Evolutionary conservation across 768 basidiomycete genomes (phyloP), one percentile per base, ranked within the genome.

Genomic region (Boletus tylopilopsis): DNA sequence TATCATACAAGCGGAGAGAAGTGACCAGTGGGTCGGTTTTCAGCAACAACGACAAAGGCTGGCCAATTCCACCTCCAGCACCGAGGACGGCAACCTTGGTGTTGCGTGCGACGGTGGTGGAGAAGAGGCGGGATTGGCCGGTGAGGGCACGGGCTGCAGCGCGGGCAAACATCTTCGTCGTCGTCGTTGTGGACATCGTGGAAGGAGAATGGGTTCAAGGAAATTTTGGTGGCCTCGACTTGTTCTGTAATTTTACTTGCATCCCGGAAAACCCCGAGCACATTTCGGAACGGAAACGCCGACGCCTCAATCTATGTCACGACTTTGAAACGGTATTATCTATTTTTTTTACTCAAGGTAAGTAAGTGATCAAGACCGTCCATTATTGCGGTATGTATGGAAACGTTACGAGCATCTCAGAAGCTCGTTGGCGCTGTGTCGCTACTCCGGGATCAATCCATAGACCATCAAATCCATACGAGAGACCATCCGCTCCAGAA

Each of bases 31-130:
- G 92, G 77, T 99, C 89, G 58, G 75, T 81, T 79, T 98, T 97
- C 69, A 97, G 84, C 49, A 64, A 48, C 55, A 98, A 75, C 41
- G 93, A 95, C 62, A 97, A 76, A 65, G 95, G 94, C 72, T 98
- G 95, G 69, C 95, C 95, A 70, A 98, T 98, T 71, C 95, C 95
- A 79, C 95, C 95, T 63, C 92, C 95, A 54, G 96, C 96, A 62
- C 95, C 95, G 69, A 96, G 90, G 53, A 99, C 94, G 43, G 90
- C 89, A 69, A 96, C 95, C 76, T 94, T 94, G 58, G 84, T 85
- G 56, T 78, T 79, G 62, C 84, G 80, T 38, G 82, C 65, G 22
- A 80, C 74, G 21, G 85, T 84, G 23, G 89, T 84, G 40, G 88
- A 90, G 76, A 93, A 92, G 46, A 78, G 72, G 64, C 87, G 82